phyloP scores from a whole-genome alignment of 345 rosid species.

The Hibiscus syriacus region DNA sequence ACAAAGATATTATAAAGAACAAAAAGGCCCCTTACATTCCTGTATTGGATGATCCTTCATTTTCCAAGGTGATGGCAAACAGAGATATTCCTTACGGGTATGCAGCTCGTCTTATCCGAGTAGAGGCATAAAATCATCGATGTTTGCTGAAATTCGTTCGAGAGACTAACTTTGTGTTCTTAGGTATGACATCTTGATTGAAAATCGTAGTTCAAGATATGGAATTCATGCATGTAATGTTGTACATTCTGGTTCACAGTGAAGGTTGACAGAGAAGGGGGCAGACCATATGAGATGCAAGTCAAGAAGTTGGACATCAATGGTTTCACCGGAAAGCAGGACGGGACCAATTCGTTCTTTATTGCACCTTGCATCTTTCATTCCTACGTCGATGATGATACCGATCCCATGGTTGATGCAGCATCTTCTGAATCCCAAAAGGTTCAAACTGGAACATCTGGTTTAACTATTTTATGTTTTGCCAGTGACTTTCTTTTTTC shows the following conservation, averaged over 20 bases:
- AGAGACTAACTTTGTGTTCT: constrained; percentile 7
- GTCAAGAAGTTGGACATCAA: constrained; percentile 37
- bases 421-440: constrained; percentile 29
- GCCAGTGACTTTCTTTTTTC: background rate
- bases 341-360: constrained; percentile 46
- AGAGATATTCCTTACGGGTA: constrained; percentile 41
- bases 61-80: constrained; percentile 7
- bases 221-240: background rate
- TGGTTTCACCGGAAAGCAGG: constrained; percentile 59
- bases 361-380: constrained; percentile 68
- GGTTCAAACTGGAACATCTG: constrained; percentile 15
- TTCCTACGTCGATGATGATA: constrained; percentile 22
- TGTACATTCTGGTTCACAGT: constrained; percentile 25
- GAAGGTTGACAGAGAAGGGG: constrained; percentile 84
- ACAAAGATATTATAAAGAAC: constrained; percentile 24
- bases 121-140: too few relatives aligned
- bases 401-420: constrained; percentile 13
- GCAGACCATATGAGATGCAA: constrained; percentile 56
- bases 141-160: too few relatives aligned
- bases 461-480: background rate
- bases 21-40: constrained; percentile 71
- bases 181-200: constrained; percentile 75
- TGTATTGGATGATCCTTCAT: constrained; percentile 74
- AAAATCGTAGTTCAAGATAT: constrained; percentile 29
- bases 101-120: too few relatives aligned